Percentiles rank a stretch among this genome's conserved stretches.
phyloP scores from a whole-genome alignment of 2,329 filamentous ascomycete genomes.

The Fusarium pseudoanthophilum region DNA sequence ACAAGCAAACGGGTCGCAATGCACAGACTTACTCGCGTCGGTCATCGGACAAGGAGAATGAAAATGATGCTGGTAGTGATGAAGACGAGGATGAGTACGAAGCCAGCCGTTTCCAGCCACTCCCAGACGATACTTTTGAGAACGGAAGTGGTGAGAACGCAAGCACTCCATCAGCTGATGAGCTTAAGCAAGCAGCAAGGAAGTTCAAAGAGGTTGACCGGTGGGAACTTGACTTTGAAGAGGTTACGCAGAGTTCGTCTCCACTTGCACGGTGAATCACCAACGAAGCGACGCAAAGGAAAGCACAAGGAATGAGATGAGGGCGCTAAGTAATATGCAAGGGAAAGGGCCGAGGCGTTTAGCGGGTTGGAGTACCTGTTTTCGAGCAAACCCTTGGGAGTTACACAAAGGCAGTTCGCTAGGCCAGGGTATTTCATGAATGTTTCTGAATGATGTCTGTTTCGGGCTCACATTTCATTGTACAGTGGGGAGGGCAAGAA shows the following conservation, averaged over 20 bases:
- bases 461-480: conserved; percentile 23
- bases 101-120: conserved; percentile 55
- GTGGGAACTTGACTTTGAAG: conserved; percentile 76
- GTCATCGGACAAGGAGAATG: conserved; percentile 69
- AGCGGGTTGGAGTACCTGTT: conserved; percentile 6
- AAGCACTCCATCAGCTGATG: conserved; percentile 57
- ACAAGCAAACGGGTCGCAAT: conserved; percentile 42
- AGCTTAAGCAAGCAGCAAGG: conserved; percentile 67
- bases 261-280: conserved; percentile 59
- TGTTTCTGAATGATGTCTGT: conserved; percentile 37
- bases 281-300: neutral
- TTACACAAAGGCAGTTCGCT: conserved; percentile 23
- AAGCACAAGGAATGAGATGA: conserved; percentile 1
- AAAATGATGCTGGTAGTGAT: conserved; percentile 38
- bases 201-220: conserved; percentile 77
- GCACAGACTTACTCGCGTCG: conserved; percentile 63
- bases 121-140: conserved; percentile 59
- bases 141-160: conserved; percentile 47
- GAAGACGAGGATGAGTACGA: conserved; percentile 50
- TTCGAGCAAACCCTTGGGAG: conserved; percentile 24
- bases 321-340: neutral
- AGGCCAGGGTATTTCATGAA: conserved; percentile 18
- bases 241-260: conserved; percentile 66
- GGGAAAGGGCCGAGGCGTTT: conserved; percentile 16
- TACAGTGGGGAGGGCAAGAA: neutral